Base-by-base conservation (phyloP, 78 protist species). In the Dictyostelium citrinum region DNA sequence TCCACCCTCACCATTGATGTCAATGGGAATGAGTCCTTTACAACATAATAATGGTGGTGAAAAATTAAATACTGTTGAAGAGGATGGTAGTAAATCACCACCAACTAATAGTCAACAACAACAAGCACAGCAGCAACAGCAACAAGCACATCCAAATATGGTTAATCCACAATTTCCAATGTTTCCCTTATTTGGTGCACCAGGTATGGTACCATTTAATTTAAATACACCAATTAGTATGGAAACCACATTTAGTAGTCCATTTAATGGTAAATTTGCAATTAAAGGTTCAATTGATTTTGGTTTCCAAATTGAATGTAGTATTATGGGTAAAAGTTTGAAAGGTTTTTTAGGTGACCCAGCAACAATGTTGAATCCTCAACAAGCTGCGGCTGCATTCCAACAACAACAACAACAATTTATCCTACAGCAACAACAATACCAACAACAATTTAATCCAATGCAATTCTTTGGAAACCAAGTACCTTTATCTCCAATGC, bases 191-290 rank as follows among this genome's bases (percentile, higher is more conserved):
- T 68, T 88, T 37, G 11, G 43, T 39, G 46, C 27, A 11, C 81
- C 81, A 10, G 72, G 72, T 2, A 39, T 84, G n/a, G 81, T 80
- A 8, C 68, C 82, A 45, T 72, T 61, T 27, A 72, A 64, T 55
- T 12, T 61, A 41, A 88, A 88, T 58, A 49, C 77, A 7, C 43
- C 85, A 9, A 27, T 88, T 16, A 88, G 81, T 78, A 78, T 88
- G 84, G 93, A 88, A 67, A 88, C 93, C 6, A 39, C 60, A n/a
- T 88, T 88, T 29, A 88, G 16, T 43, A 78, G 85, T 68, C 93
- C 93, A 11, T 88, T 88, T 16, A 88, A 33, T 78, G 93, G 93
- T 3, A 58, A 79, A 33, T 43, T 88, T 29, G 41, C 93, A 8
- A 46, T 88, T 8, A 88, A 88, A 78, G 93, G 93, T 10, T 61